A percentile compares a stretch with the other conserved stretches of the same genome.
Evolutionary conservation across 306 rosid species (phyloP).

Genomic region (peach (Prunus persica)): Prunus_persica_NCBIv2 NC_034010.1:296001-296500

Average conservation of each 20-base stretch:
- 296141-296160: constrained; percentile 34
- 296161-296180: constrained; percentile 26
- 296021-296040: constrained; percentile 56
- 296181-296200: constrained; percentile 33
- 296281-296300: background rate
- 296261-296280: background rate
- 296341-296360: background rate
- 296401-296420: background rate
- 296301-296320: no score
- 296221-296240: background rate
- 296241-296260: background rate
- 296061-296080: constrained; percentile 66
- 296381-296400: background rate
- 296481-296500: background rate
- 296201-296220: background rate
- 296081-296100: constrained; percentile 71
- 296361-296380: background rate
- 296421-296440: background rate
- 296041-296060: constrained; percentile 57
- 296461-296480: background rate
- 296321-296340: background rate
- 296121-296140: constrained; percentile 50
- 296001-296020: constrained; percentile 51
- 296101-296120: constrained; percentile 80
- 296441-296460: background rate